Base-by-base conservation (phyloP, 441 rosid species). In the Pelargonium cotyledonis region DNA sequence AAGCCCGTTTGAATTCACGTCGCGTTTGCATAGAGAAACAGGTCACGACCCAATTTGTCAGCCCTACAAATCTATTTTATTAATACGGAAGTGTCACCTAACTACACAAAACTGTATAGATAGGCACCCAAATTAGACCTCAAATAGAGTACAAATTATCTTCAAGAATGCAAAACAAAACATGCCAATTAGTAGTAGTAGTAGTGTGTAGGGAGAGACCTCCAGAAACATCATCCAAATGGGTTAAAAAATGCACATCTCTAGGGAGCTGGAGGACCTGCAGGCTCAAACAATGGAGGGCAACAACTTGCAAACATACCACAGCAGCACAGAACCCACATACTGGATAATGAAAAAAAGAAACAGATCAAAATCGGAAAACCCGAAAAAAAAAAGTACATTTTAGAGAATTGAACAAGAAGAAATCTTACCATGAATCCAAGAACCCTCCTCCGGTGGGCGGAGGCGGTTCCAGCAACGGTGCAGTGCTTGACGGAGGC, bases 321-420 rank as follows among this genome's bases (percentile, higher is more conserved):
- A 46, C 89, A 83, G 73, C 87, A 87, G 75, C 89, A 79, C 63
- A 86, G 72, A 63, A 78, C 55, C 88, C 91, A 84, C 72, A 79
- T 44, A 65, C 91, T 86, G 82, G 79, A 63, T 43, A 53, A 65
- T 29, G 26, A 51, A 21, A 12, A 12, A 2, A 8, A 10, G 49
- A 4, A 16, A 9, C 4, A 40, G 4, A 8, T 53, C 11, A 18
- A 19, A n/a, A 46, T n/a, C 6, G 1, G 1, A n/a, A 41, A 2
- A 65, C 19, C 19, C 14, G 2, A 19, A 31, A 19, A 31, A 29
- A 16, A 41, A 35, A 64, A 5, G 40, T 35, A 35, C 40, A 4
- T 4, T 35, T 35, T 35, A 35, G 40, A 4, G 40, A 35, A 35
- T 35, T 35, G 40, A 35, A 35, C 40, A 35, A 55, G 18, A 51